These are phyloP conservation scores for Penicillium sp. DNA, from an alignment of 2,329 filamentous ascomycete species.

Conservation along the genomic window DNA sequence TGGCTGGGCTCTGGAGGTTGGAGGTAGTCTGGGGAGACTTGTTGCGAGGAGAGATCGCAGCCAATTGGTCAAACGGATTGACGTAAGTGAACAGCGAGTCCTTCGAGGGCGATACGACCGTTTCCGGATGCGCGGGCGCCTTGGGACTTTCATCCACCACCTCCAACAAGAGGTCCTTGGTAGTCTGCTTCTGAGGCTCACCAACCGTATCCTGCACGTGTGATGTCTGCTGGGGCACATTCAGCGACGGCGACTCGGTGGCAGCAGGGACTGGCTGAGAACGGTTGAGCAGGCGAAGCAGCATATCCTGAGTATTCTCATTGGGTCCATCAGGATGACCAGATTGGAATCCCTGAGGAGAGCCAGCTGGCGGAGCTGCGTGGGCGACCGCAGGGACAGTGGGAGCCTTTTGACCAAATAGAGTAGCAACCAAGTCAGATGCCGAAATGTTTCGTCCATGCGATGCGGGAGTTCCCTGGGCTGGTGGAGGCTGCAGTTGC, in stretches of 20 bases:
- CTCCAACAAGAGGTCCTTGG: constrained; percentile 12
- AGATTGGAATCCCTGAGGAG: constrained; percentile 21
- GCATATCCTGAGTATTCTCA: constrained; percentile 74
- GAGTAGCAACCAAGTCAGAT: constrained; percentile 55
- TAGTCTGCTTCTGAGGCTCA: constrained; percentile 14
- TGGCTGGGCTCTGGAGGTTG: constrained; percentile 42
- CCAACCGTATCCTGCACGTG: constrained; percentile 23
- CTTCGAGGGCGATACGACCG: constrained; percentile 38
- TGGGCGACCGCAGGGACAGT: constrained; percentile 34
- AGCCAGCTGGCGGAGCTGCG: constrained; percentile 28
- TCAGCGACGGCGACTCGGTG: constrained; percentile 38
- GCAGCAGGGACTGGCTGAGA: constrained; percentile 48
- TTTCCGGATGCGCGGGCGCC: constrained; percentile 30
- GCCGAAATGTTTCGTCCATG: constrained; percentile 48
- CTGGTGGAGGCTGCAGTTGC: constrained; percentile 28
- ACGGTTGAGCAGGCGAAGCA: constrained; percentile 80
- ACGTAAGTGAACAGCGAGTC: constrained; percentile 63
- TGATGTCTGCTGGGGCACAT: constrained; percentile 33
- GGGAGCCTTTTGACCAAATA: constrained; percentile 47
- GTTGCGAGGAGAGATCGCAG: constrained; percentile 62
- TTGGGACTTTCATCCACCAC: constrained; percentile 18
- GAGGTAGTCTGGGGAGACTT: constrained; percentile 49
- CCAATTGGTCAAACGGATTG: constrained; percentile 68
- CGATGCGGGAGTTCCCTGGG: constrained; percentile 26
- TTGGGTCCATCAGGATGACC: constrained; percentile 25